Evolutionary conservation across 2,329 filamentous ascomycete species (phyloP).

Genomic region (Neocatenulostroma microsporum): DNA sequence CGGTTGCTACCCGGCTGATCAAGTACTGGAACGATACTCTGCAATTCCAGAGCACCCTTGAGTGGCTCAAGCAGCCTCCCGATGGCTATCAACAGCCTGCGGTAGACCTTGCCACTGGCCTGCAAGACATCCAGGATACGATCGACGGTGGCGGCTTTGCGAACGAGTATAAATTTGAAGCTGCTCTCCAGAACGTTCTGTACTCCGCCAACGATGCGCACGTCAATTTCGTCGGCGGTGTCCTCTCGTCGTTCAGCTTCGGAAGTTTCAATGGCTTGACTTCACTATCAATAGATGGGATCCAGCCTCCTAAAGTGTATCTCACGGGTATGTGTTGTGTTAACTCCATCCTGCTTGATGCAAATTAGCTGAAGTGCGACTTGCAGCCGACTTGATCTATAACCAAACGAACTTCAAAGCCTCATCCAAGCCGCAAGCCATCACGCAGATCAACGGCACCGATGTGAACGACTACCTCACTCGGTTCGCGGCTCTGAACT

Average conservation of each 20-base stretch:
- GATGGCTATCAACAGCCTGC: slow-evolving; percentile 29
- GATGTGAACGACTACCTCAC: slow-evolving; percentile 23
- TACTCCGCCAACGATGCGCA: slow-evolving; percentile 32
- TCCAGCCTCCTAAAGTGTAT: slow-evolving; percentile 4
- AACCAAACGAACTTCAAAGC: too few relatives aligned
- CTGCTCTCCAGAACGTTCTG: slow-evolving; percentile 28
- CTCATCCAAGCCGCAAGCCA: too few relatives aligned
- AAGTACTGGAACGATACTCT: slow-evolving; percentile 36
- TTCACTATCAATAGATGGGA: slow-evolving; percentile 28
- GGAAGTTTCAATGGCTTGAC: too few relatives aligned
- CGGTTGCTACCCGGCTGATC: slow-evolving; percentile 33
- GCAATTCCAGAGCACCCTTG: slow-evolving; percentile 33
- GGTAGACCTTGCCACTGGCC: slow-evolving; percentile 27
- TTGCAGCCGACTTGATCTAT: too few relatives aligned
- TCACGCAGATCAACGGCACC: slow-evolving; percentile 29
- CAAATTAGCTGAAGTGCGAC: too few relatives aligned
- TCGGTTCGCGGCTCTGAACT: slow-evolving; percentile 25
- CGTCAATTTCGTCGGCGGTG: slow-evolving; percentile 24
- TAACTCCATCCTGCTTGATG: too few relatives aligned
- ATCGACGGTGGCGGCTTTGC: slow-evolving; percentile 25
- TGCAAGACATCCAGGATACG: slow-evolving; percentile 25
- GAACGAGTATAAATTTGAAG: slow-evolving; percentile 35
- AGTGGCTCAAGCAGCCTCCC: slow-evolving; percentile 31
- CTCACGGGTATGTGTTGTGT: slow-evolving; percentile 1
- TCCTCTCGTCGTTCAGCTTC: slow-evolving; percentile 14